Evolutionary conservation across 2,329 filamentous ascomycete genomes (phyloP).

Genomic region (Dryadomyces quercus-mongolicae): DNA sequence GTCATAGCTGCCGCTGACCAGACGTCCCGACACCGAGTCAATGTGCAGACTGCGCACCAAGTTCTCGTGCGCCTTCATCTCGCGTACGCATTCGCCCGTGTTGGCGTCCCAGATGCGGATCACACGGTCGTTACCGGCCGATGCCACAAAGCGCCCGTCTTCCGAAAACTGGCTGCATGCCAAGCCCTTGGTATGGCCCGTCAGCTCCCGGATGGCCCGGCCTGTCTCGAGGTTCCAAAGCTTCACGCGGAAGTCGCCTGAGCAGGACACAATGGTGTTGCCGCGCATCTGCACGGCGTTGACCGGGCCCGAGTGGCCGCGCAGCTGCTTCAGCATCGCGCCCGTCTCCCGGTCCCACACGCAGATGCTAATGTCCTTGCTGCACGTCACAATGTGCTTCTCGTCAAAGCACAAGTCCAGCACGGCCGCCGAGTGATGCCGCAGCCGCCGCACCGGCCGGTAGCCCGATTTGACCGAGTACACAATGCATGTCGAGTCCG

Average conservation of each 20-base stretch:
- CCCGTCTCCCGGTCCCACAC: conserved; percentile 85
- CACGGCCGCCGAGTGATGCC: conserved; percentile 74
- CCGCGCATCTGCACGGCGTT: conserved; percentile 94
- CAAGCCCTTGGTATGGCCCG: conserved; percentile 80
- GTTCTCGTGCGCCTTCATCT: conserved; percentile 71
- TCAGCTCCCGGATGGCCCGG: conserved; percentile 79
- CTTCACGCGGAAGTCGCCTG: conserved; percentile 85
- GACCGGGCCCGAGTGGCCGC: conserved; percentile 81
- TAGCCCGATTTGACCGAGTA: conserved; percentile 76
- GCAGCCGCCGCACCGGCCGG: conserved; percentile 64
- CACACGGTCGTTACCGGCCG: conserved; percentile 87
- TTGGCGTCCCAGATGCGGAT: conserved; percentile 95
- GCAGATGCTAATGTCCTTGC: conserved; percentile 88
- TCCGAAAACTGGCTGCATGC: conserved; percentile 95
- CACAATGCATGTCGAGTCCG: conserved; percentile 81
- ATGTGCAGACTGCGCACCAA: conserved; percentile 86
- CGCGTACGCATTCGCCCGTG: conserved; percentile 70
- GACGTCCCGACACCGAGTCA: conserved; percentile 72
- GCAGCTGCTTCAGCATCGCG: conserved; percentile 61
- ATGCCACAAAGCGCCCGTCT: conserved; percentile 85
- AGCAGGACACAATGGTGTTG: conserved; percentile 85
- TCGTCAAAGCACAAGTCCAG: conserved; percentile 90
- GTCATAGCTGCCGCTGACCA: conserved; percentile 90
- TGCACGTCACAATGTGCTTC: conserved; percentile 89
- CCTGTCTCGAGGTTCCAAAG: conserved; percentile 91